These are phyloP conservation scores for Fusarium sp. DNA, from an alignment of 2,329 filamentous ascomycete species.

Conservation along the genomic window DNA sequence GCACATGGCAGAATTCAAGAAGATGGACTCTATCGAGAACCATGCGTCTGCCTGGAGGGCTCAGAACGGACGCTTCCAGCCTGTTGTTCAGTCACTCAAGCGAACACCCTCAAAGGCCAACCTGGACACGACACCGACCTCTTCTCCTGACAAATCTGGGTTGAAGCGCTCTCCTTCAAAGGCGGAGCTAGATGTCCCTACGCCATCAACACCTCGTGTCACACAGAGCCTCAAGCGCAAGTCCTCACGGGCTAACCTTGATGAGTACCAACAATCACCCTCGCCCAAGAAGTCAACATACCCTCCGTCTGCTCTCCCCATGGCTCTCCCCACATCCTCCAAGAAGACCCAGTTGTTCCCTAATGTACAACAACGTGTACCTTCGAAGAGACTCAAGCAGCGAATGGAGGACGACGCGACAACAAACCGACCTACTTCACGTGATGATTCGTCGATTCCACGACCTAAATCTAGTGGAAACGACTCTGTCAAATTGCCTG, in stretches of 20 bases:
- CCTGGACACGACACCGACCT: constrained; percentile 56
- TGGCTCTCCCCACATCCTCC: constrained; percentile 39
- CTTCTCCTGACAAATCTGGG: constrained; percentile 54
- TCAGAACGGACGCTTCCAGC: constrained; percentile 68
- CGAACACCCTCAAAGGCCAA: constrained; percentile 63
- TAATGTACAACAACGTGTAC: constrained; percentile 48
- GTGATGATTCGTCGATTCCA: constrained; percentile 65
- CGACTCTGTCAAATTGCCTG: constrained; percentile 53
- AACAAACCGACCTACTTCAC: constrained; percentile 72
- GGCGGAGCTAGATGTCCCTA: constrained; percentile 63
- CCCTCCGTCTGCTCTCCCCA: constrained; percentile 42
- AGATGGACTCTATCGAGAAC: constrained; percentile 96
- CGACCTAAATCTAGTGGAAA: constrained; percentile 58
- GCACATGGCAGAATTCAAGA: constrained; percentile 92
- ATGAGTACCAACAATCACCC: constrained; percentile 51
- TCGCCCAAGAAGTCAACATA: constrained; percentile 50
- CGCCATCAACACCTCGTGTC: constrained; percentile 62
- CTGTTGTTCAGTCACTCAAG: constrained; percentile 58
- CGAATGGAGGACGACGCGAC: constrained; percentile 78
- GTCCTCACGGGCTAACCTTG: constrained; percentile 51
- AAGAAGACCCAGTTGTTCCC: constrained; percentile 38
- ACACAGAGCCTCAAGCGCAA: constrained; percentile 56
- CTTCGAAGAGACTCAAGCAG: constrained; percentile 81
- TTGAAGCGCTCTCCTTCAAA: constrained; percentile 71
- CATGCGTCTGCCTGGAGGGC: constrained; percentile 85